phyloP scores from a whole-genome alignment of 176 grass and related monocot genomes.

The Triticum aestivum region IWGSC_CS_RefSeq_v2.1 NC_057801.1:173507180-173507679 shows the following conservation, averaged over 20 bases:
- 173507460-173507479: neutral
- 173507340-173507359: slow-evolving; percentile 85
- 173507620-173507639: neutral
- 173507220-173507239: neutral
- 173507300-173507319: slow-evolving; percentile 45
- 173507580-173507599: neutral
- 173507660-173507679: neutral
- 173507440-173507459: neutral
- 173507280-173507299: neutral
- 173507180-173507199: slow-evolving; percentile 73
- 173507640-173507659: neutral
- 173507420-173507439: no score
- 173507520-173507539: neutral
- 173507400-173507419: neutral
- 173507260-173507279: neutral
- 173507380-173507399: slow-evolving; percentile 43
- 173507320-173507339: slow-evolving; percentile 55
- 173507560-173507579: neutral
- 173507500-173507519: neutral
- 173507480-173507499: neutral
- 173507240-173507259: neutral
- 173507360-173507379: slow-evolving; percentile 71
- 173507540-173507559: neutral
- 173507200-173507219: slow-evolving; percentile 60
- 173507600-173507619: neutral